phyloP scores from a whole-genome alignment of 495 filamentous ascomycete genomes.

The Astrothelium subdiscretum region DNA sequence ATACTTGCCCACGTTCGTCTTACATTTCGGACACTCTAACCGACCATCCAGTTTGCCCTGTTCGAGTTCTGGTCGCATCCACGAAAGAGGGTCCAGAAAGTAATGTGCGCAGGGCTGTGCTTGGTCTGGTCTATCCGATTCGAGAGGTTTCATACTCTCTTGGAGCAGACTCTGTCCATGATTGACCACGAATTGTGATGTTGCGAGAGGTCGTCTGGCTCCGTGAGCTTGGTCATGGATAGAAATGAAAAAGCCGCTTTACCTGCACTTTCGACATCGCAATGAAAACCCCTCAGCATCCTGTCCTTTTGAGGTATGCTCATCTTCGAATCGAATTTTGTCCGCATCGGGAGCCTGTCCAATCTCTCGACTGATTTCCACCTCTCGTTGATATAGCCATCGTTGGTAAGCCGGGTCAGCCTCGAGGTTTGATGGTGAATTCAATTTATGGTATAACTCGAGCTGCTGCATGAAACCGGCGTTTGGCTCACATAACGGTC shows the following conservation, averaged over 20 bases:
- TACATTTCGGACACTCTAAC: slow-evolving; percentile 74
- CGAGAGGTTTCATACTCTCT: neutral
- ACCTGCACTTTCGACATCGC: slow-evolving; percentile 44
- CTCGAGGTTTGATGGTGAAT: slow-evolving; percentile 56
- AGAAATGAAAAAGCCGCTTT: slow-evolving; percentile 7
- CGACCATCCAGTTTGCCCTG: slow-evolving; percentile 68
- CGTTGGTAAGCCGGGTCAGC: slow-evolving; percentile 65
- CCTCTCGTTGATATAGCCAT: slow-evolving; percentile 74
- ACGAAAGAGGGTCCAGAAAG: slow-evolving; percentile 80
- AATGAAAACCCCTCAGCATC: slow-evolving; percentile 31
- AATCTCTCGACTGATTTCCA: slow-evolving; percentile 58
- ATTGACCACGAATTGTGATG: slow-evolving; percentile 46
- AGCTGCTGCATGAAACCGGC: slow-evolving; percentile 80
- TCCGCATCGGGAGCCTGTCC: slow-evolving; percentile 54
- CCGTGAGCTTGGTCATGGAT: neutral
- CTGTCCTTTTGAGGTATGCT: slow-evolving; percentile 33
- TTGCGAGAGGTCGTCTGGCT: slow-evolving; percentile 49
- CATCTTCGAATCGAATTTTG: slow-evolving; percentile 75
- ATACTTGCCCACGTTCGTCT: slow-evolving; percentile 75
- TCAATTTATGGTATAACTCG: slow-evolving; percentile 72
- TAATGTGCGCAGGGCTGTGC: slow-evolving; percentile 56
- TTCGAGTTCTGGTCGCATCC: slow-evolving; percentile 79
- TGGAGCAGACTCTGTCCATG: slow-evolving; percentile 30
- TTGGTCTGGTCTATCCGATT: neutral
- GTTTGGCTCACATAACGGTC: slow-evolving; percentile 75